Base-by-base conservation (phyloP, 768 basidiomycete species). In the Termitomyces sp. region DNA sequence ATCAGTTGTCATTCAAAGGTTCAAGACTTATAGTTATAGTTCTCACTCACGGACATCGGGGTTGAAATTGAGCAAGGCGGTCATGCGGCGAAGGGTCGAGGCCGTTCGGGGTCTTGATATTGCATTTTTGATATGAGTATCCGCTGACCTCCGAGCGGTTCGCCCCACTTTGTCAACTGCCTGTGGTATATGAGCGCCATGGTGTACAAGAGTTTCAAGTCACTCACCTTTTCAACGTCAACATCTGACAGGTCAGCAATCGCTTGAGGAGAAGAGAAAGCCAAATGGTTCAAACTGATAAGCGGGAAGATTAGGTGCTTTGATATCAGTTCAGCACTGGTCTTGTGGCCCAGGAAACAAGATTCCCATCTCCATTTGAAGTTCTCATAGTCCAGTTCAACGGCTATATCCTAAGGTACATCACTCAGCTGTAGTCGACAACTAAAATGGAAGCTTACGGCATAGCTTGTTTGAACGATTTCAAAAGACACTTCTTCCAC, bases 311-410 rank as follows among this genome's bases (percentile, higher is more conserved):
- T 84, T 63, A 92, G 82, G 65, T 93, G 91, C 63, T 80, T 87
- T 61, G 91, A 92, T 54, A 93, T 77, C 56, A 91, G 75, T 53
- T 89, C 87, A 59, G 91, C 83, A 38, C 89, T 87, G 35, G 71
- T 65, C 69, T 78, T 86, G 68, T 84, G 75, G 8, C 89, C 88
- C 40, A 88, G 68, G 63, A 79, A 81, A 69, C 79, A 82, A 16
- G 85, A 80, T 70, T 92, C 88, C 91, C 91, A 93, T 74, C 81
- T 78, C 89, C 89, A 93, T 75, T 82, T 85, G 72, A 89, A 87
- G 9, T 72, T 69, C 26, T 80, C 79, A 60, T 77, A 82, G 65
- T 82, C 81, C 36, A 91, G 63, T 64, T 81, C 78, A 58, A 90
- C 78, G 4, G 87, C 81, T 28, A 88, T 66, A 68, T 93, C 90